Evolutionary conservation across 305 asterid genomes (phyloP), one percentile per base, ranked within the genome.

Genomic region (Solanum aculeatissimum): DNA sequence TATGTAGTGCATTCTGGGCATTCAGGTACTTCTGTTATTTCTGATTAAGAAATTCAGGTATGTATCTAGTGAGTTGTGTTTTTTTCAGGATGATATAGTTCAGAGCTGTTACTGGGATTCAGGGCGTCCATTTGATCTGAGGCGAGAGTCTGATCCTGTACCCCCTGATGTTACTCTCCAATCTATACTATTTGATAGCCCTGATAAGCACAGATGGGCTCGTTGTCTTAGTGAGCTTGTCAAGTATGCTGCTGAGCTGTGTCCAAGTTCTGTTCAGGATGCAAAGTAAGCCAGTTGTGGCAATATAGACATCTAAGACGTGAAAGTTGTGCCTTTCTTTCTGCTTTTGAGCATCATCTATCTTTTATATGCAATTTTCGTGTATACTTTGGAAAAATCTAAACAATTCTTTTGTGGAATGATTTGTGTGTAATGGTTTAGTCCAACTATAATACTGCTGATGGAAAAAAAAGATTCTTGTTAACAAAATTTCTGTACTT

Each of bases 101-200:
- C 99, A 95, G 92, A 94, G 95, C 92, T 97, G 99, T 89, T 97
- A 95, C 86, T 95, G 98, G 98, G 99, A 95, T 90, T 92, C 94
- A 80, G 97, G 97, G 23, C 98, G 98, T 83, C 94, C 98, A 77
- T 97, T 97, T 82, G 99, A 95, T 93, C 88, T 93, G 89, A 94
- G 93, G 91, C 93, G 98, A 88, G 99, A 97, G 90, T 92, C 99
- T 83, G 99, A 97, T 91, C 92, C 92, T 85, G 93, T 97, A 68
- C 98, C 99, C 86, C 94, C 95, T 86, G 99, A 97, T 88, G 97
- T 91, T 55, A 95, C 99, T 86, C 95, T 97, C 88, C 99, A 94
- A 89, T 95, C 98, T 85, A 93, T 95, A 87, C 89, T 97, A 82
- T 97, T 95, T 85, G 99, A 95, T 88, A 95, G 98, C 89, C 98